phyloP scores from a whole-genome alignment of 306 rosid genomes.

The Quercus mongolica region DNA sequence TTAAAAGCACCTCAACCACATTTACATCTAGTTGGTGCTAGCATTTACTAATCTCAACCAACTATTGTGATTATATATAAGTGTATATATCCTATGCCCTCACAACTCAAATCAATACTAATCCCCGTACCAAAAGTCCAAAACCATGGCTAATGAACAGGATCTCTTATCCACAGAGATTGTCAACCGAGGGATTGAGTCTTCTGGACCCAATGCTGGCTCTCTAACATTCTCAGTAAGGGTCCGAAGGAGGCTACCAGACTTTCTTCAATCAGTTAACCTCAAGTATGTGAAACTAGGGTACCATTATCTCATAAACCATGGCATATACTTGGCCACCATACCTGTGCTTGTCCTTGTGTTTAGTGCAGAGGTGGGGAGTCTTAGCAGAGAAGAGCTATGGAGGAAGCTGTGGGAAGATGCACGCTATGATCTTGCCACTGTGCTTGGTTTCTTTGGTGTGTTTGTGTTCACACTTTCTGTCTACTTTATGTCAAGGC shows the following conservation, averaged over 20 bases:
- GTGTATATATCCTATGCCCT: neutral
- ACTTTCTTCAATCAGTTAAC: constrained; percentile 86
- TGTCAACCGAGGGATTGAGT: constrained; percentile 82
- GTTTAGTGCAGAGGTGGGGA: constrained; percentile 89
- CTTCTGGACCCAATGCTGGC: constrained; percentile 90
- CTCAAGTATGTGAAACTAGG: constrained; percentile 94
- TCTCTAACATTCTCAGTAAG: constrained; percentile 81
- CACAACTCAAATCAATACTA: neutral
- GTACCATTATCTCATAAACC: constrained; percentile 84
- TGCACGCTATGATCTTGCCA: constrained; percentile 77
- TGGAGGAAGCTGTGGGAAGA: constrained; percentile 93
- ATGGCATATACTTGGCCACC: constrained; percentile 78
- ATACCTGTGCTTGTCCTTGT: constrained; percentile 74
- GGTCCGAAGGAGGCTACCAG: constrained; percentile 79
- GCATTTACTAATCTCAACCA: constrained; percentile 66
- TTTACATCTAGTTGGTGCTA: constrained; percentile 43
- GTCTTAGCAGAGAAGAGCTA: constrained; percentile 66
- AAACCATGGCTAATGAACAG: constrained; percentile 59
- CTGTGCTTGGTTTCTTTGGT: constrained; percentile 67
- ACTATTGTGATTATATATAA: constrained; percentile 9
- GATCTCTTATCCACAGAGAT: constrained; percentile 84
- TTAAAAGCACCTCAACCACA: constrained; percentile 68
- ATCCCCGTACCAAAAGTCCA: neutral
- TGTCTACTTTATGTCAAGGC: constrained; percentile 86
- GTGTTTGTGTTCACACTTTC: constrained; percentile 84